Conservation (phyloP, 1,284 basidiomycete species). For the Leccinum pallidistipes region DNA sequence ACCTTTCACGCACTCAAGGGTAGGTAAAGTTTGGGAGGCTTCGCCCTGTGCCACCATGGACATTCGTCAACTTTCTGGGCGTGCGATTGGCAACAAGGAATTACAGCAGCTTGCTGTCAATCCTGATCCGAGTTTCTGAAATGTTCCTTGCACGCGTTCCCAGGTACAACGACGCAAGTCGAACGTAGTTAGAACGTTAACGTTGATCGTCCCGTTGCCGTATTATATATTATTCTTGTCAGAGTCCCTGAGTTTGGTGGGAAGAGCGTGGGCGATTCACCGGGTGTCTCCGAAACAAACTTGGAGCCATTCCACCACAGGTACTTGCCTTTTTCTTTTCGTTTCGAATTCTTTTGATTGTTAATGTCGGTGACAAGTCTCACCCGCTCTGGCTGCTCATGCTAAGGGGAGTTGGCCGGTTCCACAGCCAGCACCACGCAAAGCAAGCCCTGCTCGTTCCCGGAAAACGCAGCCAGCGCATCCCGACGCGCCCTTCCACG, state of each 20-base stretch:
- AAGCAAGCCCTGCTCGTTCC: constrained; percentile 35
- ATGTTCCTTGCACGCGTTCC: constrained; percentile 3
- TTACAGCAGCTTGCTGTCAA: constrained; percentile 1
- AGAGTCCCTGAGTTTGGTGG: background rate
- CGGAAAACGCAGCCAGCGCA: constrained; percentile 12
- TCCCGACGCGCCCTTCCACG: constrained; percentile 1
- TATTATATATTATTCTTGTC: constrained; percentile 2
- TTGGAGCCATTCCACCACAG: background rate
- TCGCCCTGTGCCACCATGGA: background rate
- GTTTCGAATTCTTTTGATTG: background rate
- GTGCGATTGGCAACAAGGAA: constrained; percentile 3
- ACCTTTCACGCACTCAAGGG: background rate
- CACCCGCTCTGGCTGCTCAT: constrained; percentile 61
- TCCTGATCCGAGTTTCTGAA: background rate
- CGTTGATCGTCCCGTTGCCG: constrained; percentile 2
- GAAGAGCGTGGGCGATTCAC: constrained; percentile 2
- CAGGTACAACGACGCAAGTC: background rate
- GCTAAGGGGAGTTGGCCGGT: constrained; percentile 60
- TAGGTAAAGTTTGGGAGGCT: background rate
- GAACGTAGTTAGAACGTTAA: constrained; percentile 1
- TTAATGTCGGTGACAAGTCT: constrained; percentile 25
- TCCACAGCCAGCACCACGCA: constrained; percentile 52
- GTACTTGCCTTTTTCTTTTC: background rate
- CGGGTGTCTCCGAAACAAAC: constrained; percentile 19
- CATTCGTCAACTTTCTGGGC: background rate